Base-by-base conservation (phyloP, 306 rosid genomes). In the Abrus pulchellus region DNA sequence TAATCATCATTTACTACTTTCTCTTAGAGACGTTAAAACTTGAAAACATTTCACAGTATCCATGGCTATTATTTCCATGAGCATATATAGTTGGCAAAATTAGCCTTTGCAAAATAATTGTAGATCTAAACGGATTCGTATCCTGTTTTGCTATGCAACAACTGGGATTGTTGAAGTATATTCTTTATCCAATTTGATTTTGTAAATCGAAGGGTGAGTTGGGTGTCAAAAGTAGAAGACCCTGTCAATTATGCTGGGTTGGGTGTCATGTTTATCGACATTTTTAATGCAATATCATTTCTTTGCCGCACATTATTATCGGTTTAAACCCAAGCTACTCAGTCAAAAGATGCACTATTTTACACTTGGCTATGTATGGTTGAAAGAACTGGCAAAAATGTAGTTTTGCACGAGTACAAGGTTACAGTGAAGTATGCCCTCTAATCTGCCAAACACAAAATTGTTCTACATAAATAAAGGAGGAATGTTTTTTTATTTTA, bases 1-100 rank as follows among this genome's bases (percentile, higher is more conserved):
- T 81, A 45, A 60, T 73, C 54, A 68, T 73, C 54, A 68, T 73
- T 27, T 62, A 7, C 78, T 70, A 38, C 73, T 74, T 64, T 48
- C 72, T 44, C 44, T 28, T 33, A 29, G 74, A 70, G 70, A 54
- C 34, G 7, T 36, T 75, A 69, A 41, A 36, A 36, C 3, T 36
- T 0, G 20, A 36, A 36, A 62, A 44, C 49, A 41, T 60, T 36
- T 29, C 74, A 32, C 38, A 27, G 60, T 63, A 13, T 62, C 38
- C 78, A 53, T 75, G 68, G 38, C 14, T 50, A 55, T 44, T 61
- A 64, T 32, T 79, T 68, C 43, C 75, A 64, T 20, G 63, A 76
- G 72, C 61, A 13, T 40, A 50, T 50, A 48, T 9, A 48, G 27
- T 61, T 63, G 60, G 64, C 57, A 73, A 28, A 29, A 52, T 34